These are phyloP conservation scores for Eimeria sp. DNA, from an alignment of 169 alveolate genomes.

Conservation along the genomic window DNA sequence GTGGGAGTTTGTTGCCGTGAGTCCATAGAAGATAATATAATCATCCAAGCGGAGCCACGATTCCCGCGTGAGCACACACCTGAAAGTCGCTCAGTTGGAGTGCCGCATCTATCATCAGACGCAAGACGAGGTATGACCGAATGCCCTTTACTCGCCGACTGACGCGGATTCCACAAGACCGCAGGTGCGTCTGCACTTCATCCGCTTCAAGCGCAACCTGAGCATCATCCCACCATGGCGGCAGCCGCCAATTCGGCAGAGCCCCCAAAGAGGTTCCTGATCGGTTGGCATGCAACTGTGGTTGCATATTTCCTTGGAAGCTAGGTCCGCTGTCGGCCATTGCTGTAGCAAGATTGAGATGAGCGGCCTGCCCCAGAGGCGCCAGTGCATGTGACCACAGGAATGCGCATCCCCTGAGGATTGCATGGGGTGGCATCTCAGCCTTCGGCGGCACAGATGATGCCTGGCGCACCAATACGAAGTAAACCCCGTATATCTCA, in stretches of 20 bases:
- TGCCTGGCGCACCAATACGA: constrained; percentile 49
- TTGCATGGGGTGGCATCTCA: constrained; percentile 38
- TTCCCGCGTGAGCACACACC: not conserved
- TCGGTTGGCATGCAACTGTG: not conserved
- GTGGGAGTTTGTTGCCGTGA: not conserved
- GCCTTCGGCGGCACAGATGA: constrained; percentile 28
- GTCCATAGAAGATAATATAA: not conserved
- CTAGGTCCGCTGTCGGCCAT: not conserved
- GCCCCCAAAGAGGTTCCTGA: not conserved
- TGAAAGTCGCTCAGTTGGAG: constrained; percentile 30
- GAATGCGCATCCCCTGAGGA: constrained; percentile 34
- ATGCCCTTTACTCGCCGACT: constrained; percentile 55
- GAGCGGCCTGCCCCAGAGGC: constrained; percentile 21
- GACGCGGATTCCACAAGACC: constrained; percentile 49
- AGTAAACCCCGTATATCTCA: constrained; percentile 43
- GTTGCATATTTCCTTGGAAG: not conserved
- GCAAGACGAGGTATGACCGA: constrained; percentile 40
- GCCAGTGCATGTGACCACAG: constrained; percentile 65
- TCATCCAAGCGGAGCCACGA: not conserved
- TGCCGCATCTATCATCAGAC: constrained; percentile 67
- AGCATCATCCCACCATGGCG: constrained; percentile 54
- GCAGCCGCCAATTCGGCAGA: constrained; percentile 41
- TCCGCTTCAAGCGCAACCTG: constrained; percentile 29
- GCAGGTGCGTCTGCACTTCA: constrained; percentile 27
- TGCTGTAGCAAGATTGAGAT: not conserved